Conservation (phyloP, 2,329 filamentous ascomycete species). For the Hyphodiscus sp. region DNA sequence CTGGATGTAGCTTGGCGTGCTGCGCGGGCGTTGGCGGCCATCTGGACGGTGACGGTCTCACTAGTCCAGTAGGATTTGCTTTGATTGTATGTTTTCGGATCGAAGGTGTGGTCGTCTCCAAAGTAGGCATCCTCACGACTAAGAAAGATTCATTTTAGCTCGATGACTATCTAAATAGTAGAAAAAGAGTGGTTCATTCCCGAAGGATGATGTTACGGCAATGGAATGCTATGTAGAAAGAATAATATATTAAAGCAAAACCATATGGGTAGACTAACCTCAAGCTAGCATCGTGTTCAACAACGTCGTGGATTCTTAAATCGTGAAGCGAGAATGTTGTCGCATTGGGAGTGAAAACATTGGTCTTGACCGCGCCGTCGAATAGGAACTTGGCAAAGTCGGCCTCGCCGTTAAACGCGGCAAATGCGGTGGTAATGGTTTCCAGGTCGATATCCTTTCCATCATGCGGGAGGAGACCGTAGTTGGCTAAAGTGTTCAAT, state of each 20-base stretch:
- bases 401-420: background rate
- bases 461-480: conserved; percentile 35
- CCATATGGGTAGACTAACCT: background rate
- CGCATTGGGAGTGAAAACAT: background rate
- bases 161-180: background rate
- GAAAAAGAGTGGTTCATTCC: background rate
- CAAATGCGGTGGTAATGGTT: background rate
- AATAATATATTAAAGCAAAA: too few relatives aligned
- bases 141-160: background rate
- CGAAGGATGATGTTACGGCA: too few relatives aligned
- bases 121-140: conserved; percentile 43
- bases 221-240: too few relatives aligned
- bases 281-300: conserved; percentile 1
- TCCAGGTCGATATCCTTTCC: conserved; percentile 27
- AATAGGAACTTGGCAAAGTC: background rate
- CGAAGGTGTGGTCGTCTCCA: conserved; percentile 45
- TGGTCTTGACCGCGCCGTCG: background rate
- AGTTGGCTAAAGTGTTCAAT: conserved; percentile 37
- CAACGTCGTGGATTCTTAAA: background rate
- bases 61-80: conserved; percentile 40
- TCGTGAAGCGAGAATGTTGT: background rate
- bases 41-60: conserved; percentile 33
- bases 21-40: conserved; percentile 40
- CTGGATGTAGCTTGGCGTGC: conserved; percentile 39
- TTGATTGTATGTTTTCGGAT: conserved; percentile 42